Conservation (phyloP, 176 grass and related monocot species). For the Leersia perrieri region DNA sequence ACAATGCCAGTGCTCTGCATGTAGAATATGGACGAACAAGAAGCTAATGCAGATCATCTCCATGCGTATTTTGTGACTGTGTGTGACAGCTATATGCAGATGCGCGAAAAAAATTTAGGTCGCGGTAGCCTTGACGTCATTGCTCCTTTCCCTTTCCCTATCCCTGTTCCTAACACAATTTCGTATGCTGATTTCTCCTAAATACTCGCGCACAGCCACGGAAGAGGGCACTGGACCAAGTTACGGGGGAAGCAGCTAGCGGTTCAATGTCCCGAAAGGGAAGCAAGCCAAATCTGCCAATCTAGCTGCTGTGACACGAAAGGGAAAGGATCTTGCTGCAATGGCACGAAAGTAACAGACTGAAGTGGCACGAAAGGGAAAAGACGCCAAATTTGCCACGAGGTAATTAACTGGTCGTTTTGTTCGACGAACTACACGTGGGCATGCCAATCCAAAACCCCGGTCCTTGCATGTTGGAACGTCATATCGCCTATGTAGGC, state of each 20-base stretch:
- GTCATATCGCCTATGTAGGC: background rate
- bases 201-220: background rate
- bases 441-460: constrained; percentile 26
- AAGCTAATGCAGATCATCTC: background rate
- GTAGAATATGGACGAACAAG: background rate
- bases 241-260: background rate
- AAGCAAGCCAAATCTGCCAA: background rate
- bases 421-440: constrained; percentile 3
- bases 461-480: background rate
- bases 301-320: too few relatives aligned
- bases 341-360: too few relatives aligned
- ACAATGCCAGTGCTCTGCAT: background rate
- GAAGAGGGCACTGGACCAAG: too few relatives aligned
- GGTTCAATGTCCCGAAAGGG: background rate
- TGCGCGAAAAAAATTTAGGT: too few relatives aligned
- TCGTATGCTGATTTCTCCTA: background rate
- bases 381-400: too few relatives aligned
- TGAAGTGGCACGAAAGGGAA: too few relatives aligned
- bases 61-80: too few relatives aligned
- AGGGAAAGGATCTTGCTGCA: background rate
- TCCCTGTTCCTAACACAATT: background rate
- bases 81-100: background rate
- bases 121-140: too few relatives aligned
- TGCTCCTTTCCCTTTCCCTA: background rate
- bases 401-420: background rate